A percentile compares a stretch with the other conserved stretches of the same genome.
These are phyloP conservation scores for Syzygium oleosum DNA, from an alignment of 345 rosid genomes.

Conservation along the genomic window DNA sequence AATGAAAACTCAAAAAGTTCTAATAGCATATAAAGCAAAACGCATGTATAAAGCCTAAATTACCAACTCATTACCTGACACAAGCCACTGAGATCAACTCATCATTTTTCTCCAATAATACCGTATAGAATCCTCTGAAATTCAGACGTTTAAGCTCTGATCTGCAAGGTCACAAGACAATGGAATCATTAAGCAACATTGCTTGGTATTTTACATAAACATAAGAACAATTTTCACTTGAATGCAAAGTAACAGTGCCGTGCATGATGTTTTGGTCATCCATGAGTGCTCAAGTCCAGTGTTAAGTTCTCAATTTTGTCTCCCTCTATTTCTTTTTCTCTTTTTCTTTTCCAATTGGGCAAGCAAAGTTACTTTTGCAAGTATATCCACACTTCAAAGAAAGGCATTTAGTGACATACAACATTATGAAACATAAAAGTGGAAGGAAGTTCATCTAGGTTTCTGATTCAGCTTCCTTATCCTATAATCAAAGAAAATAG, in stretches of 20 bases:
- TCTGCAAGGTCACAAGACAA: conserved; percentile 1
- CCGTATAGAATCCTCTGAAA: conserved; percentile 53
- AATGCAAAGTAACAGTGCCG: neutral
- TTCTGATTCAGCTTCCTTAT: neutral
- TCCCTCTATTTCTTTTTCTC: neutral
- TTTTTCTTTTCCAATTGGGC: neutral
- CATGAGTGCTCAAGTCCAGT: neutral
- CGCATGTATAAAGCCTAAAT: neutral
- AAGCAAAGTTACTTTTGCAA: neutral
- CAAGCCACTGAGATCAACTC: conserved; percentile 46
- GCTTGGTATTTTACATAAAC: neutral
- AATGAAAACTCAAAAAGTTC: neutral
- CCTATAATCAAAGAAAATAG: neutral
- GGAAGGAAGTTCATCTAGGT: neutral
- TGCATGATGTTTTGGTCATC: neutral
- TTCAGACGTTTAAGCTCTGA: conserved; percentile 33
- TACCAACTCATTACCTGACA: conserved; percentile 20
- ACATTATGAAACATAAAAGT: neutral
- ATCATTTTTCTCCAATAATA: conserved; percentile 41
- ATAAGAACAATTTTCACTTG: neutral
- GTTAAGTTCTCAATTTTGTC: neutral
- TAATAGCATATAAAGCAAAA: neutral
- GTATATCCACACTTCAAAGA: neutral
- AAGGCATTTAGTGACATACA: neutral
- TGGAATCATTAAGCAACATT: neutral